These are phyloP conservation scores for Globisporangium ultimum DNA, from an alignment of 352 stramenopile genomes.

Conservation along the genomic window DNA sequence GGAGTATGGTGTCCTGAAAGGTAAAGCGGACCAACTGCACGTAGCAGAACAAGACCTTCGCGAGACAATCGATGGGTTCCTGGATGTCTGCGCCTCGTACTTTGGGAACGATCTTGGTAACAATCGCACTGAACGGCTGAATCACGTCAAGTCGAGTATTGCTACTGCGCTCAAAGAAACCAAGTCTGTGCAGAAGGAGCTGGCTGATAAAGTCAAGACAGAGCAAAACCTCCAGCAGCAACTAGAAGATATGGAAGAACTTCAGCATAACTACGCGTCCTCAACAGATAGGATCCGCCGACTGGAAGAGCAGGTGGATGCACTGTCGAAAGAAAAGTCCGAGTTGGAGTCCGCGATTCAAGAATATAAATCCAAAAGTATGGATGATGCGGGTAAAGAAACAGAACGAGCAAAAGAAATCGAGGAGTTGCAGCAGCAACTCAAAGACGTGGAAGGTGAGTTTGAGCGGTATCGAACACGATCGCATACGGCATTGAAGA, in stretches of 20 bases:
- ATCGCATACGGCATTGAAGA: slow-evolving; percentile 73
- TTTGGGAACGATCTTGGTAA: background rate
- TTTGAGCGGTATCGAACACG: slow-evolving; percentile 69
- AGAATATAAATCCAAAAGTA: slow-evolving; percentile 19
- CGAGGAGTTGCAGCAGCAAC: slow-evolving; percentile 24
- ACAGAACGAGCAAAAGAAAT: slow-evolving; percentile 25
- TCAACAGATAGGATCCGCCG: background rate
- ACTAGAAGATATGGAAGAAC: background rate
- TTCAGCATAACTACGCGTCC: background rate
- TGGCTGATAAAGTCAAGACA: background rate
- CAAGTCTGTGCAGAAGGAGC: background rate
- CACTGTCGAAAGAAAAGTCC: slow-evolving; percentile 9
- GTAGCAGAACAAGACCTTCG: background rate
- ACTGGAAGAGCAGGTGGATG: slow-evolving; percentile 22
- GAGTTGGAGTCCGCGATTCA: slow-evolving; percentile 16
- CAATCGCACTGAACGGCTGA: background rate
- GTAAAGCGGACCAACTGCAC: background rate
- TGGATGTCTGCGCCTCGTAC: slow-evolving; percentile 1
- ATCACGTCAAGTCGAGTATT: background rate
- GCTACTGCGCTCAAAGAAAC: slow-evolving; percentile 1
- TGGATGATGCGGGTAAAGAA: slow-evolving; percentile 11
- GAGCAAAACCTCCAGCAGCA: slow-evolving; percentile 2
- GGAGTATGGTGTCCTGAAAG: background rate
- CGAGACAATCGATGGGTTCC: background rate
- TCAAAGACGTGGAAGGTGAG: slow-evolving; percentile 36